A percentile compares a stretch with the other conserved stretches of the same genome.
Evolutionary conservation across 768 basidiomycete genomes (phyloP).

Genomic region (Leucocoprinus leucothites): DNA sequence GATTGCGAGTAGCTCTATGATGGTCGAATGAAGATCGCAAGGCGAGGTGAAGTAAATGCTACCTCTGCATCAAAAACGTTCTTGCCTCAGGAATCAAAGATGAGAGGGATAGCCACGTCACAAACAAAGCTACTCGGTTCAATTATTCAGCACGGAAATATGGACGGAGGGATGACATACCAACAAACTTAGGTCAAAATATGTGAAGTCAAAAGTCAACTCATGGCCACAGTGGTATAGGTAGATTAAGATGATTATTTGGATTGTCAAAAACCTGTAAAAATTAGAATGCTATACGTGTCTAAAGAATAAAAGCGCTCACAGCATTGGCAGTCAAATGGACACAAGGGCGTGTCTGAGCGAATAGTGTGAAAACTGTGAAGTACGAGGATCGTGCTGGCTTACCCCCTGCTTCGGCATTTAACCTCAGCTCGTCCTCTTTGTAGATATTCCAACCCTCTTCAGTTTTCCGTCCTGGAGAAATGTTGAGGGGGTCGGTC

Average conservation of each 20-base stretch:
- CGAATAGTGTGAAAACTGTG: slow-evolving; percentile 21
- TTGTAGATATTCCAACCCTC: slow-evolving; percentile 81
- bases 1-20: too few relatives aligned
- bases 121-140: too few relatives aligned
- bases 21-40: too few relatives aligned
- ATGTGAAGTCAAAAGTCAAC: too few relatives aligned
- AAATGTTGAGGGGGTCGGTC: slow-evolving; percentile 13
- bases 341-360: slow-evolving; percentile 78
- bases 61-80: too few relatives aligned
- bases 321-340: slow-evolving; percentile 91
- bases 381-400: slow-evolving; percentile 9
- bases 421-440: slow-evolving; percentile 78
- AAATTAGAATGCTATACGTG: slow-evolving; percentile 20
- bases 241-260: background rate
- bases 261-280: background rate
- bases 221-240: too few relatives aligned
- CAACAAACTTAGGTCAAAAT: too few relatives aligned
- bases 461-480: slow-evolving; percentile 69
- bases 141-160: too few relatives aligned
- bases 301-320: slow-evolving; percentile 26
- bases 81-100: too few relatives aligned
- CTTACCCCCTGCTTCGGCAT: slow-evolving; percentile 69
- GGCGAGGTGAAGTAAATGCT: too few relatives aligned
- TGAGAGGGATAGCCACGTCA: too few relatives aligned
- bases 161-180: too few relatives aligned